Conservation (phyloP, 2,329 filamentous ascomycete genomes). For the Phaeosphaeriaceae sp. region DNA sequence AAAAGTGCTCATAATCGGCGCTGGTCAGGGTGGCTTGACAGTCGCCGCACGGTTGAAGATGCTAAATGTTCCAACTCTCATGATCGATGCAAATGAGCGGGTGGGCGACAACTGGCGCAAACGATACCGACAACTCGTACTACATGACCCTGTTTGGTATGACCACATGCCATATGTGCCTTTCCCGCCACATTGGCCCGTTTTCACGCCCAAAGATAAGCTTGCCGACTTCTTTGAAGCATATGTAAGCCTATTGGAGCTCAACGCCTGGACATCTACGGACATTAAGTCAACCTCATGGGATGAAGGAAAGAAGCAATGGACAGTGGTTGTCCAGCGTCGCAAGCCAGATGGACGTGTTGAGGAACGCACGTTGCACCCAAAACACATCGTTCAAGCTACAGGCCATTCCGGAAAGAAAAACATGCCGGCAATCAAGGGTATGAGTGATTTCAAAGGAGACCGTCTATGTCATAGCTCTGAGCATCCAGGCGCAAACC, state of each 20-base stretch:
- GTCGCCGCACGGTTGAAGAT: conserved; percentile 53
- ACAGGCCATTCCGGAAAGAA: conserved; percentile 42
- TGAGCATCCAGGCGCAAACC: conserved; percentile 40
- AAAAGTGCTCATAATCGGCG: conserved; percentile 43
- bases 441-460: conserved; percentile 48
- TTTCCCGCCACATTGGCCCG: conserved; percentile 41
- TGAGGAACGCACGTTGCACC: conserved; percentile 33
- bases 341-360: conserved; percentile 26
- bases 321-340: conserved; percentile 46
- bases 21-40: conserved; percentile 54
- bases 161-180: conserved; percentile 48
- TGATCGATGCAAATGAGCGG: conserved; percentile 52
- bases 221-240: conserved; percentile 48
- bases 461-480: conserved; percentile 41
- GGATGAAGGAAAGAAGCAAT: conserved; percentile 45
- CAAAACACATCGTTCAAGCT: conserved; percentile 39
- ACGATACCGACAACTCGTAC: conserved; percentile 54
- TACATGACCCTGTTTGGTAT: conserved; percentile 50
- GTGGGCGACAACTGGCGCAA: conserved; percentile 56
- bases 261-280: conserved; percentile 51
- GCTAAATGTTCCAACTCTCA: conserved; percentile 50
- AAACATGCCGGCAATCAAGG: conserved; percentile 38
- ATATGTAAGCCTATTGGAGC: conserved; percentile 45
- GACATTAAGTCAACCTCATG: conserved; percentile 47
- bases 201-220: conserved; percentile 44